Percentiles rank a stretch among this genome's conserved stretches.
Conservation (phyloP, 2,329 filamentous ascomycete species). For the Fusarium piperis region DNA sequence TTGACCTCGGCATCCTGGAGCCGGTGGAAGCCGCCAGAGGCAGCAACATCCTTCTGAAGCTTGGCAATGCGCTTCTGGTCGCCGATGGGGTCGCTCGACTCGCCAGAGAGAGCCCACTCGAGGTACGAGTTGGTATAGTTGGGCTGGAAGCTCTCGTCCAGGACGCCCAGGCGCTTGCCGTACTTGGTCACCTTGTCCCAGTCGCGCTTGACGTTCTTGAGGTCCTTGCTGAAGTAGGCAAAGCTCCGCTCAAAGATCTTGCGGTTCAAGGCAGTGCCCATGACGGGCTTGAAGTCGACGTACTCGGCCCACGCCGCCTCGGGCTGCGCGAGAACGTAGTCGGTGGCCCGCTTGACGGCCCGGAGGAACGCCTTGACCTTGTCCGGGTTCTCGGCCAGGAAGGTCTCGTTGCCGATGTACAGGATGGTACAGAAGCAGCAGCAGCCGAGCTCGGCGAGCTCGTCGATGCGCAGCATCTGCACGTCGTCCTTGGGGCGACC, state of each 20-base stretch:
- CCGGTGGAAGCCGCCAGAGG: slow-evolving; percentile 70
- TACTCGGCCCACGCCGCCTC: slow-evolving; percentile 73
- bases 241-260: slow-evolving; percentile 85
- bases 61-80: slow-evolving; percentile 80
- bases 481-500: slow-evolving; percentile 73
- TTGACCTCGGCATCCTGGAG: slow-evolving; percentile 45
- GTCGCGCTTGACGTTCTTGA: slow-evolving; percentile 79
- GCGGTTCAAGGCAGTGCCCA: slow-evolving; percentile 74
- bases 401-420: slow-evolving; percentile 81
- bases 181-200: slow-evolving; percentile 83
- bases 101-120: slow-evolving; percentile 70
- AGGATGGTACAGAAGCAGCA: slow-evolving; percentile 87
- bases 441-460: slow-evolving; percentile 81
- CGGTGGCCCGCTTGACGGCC: slow-evolving; percentile 79
- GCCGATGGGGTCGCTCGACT: slow-evolving; percentile 72
- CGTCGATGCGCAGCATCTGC: slow-evolving; percentile 83
- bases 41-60: slow-evolving; percentile 73
- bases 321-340: slow-evolving; percentile 73
- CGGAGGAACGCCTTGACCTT: slow-evolving; percentile 74
- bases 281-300: slow-evolving; percentile 75
- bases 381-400: slow-evolving; percentile 72
- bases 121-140: slow-evolving; percentile 82
- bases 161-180: slow-evolving; percentile 76
- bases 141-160: slow-evolving; percentile 69
- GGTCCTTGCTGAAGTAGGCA: slow-evolving; percentile 77